Percentiles rank a stretch among this genome's conserved stretches.
phyloP scores from a whole-genome alignment of 2,329 filamentous ascomycete genomes.

The Penicillium psychrosexuale region DNA sequence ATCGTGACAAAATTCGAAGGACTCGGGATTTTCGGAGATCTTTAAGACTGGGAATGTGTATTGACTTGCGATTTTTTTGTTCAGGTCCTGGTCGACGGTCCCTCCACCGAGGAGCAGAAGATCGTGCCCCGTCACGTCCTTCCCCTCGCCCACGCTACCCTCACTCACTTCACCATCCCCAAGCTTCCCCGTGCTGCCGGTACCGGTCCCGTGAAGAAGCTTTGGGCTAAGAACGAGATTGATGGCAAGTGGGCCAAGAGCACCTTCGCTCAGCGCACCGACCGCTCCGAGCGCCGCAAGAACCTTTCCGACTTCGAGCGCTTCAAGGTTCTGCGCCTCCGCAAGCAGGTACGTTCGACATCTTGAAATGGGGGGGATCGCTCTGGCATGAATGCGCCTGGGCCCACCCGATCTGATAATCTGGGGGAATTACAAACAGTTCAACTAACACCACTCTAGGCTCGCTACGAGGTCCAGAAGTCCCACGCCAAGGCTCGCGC shows the following conservation, averaged over 20 bases:
- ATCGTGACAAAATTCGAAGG: slow-evolving; percentile 7
- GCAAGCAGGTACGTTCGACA: slow-evolving; percentile 80
- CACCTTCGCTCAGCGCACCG: slow-evolving; percentile 91
- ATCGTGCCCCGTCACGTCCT: slow-evolving; percentile 84
- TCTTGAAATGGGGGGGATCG: background rate
- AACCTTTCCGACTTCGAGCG: slow-evolving; percentile 96
- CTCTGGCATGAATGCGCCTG: background rate
- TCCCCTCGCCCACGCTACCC: slow-evolving; percentile 75
- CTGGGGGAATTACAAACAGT: slow-evolving; percentile 7
- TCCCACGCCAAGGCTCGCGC: slow-evolving; percentile 87
- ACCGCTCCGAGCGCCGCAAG: slow-evolving; percentile 80
- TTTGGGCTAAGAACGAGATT: slow-evolving; percentile 88
- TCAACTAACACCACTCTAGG: slow-evolving; percentile 41
- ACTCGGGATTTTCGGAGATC: slow-evolving; percentile 7
- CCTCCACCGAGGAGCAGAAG: slow-evolving; percentile 74
- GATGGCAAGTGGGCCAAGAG: slow-evolving; percentile 90
- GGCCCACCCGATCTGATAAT: background rate
- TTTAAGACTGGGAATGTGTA: slow-evolving; percentile 10
- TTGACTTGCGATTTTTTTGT: slow-evolving; percentile 24
- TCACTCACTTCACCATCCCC: slow-evolving; percentile 84
- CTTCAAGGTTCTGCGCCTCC: slow-evolving; percentile 99
- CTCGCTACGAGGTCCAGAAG: slow-evolving; percentile 96
- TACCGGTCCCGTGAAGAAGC: slow-evolving; percentile 75
- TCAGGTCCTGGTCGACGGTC: slow-evolving; percentile 94
- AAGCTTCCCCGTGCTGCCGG: slow-evolving; percentile 83